Conservation (phyloP, 2,329 filamentous ascomycete genomes). For the Diaporthe velutina region DNA sequence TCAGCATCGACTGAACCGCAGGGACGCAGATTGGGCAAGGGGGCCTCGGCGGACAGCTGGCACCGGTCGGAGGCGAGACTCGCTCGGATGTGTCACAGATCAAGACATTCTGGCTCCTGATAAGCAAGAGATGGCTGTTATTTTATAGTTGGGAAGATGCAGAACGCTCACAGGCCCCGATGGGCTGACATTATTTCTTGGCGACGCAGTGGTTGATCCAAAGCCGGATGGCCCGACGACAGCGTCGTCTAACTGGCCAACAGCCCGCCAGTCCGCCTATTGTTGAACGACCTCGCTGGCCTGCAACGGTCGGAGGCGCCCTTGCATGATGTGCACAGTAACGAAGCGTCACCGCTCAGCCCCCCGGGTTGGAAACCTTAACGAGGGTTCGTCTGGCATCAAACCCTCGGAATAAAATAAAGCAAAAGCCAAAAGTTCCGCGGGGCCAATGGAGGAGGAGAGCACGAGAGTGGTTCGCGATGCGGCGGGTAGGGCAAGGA, state of each 20-base stretch:
- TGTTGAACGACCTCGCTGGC: not conserved
- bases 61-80: not conserved
- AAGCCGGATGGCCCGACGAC: not conserved
- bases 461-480: conserved; percentile 14
- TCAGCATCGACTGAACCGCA: not conserved
- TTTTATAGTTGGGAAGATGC: not conserved
- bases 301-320: not conserved
- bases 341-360: not conserved
- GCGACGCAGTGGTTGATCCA: conserved; percentile 7
- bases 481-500: conserved; percentile 2
- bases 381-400: conserved; percentile 24
- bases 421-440: not conserved
- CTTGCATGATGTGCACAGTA: not conserved
- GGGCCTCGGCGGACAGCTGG: not conserved
- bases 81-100: conserved; percentile 2
- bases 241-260: not conserved
- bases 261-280: not conserved
- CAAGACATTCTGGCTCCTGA: conserved; percentile 4
- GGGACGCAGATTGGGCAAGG: not conserved
- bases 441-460: conserved; percentile 3
- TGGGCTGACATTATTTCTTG: conserved; percentile 11
- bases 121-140: not conserved
- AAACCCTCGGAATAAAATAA: not conserved
- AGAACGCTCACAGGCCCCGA: not conserved
- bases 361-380: not conserved